Evolutionary conservation across 495 filamentous ascomycete species (phyloP), one percentile per base, ranked within the genome.

Genomic region (Neurospora sp.): DNA sequence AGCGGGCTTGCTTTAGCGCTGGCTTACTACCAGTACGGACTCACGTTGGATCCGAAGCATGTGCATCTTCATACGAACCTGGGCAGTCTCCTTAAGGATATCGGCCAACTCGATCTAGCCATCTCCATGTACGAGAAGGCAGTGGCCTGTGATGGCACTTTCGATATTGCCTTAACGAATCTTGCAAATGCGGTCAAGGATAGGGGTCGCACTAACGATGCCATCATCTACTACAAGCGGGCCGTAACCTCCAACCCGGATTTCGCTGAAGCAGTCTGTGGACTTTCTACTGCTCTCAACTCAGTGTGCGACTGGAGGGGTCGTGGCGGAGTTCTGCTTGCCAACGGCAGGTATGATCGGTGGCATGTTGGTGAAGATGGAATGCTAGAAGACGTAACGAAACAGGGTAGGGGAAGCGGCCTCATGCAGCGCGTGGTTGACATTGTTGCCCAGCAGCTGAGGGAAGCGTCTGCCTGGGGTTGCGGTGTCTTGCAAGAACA

Each of bases 1-100:
- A 96, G 91, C 76, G 96, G 96, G 31, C 88, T 98, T 71, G 91
- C 92, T 39, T 86, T 99, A 71, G 96, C 96, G 12, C 85, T 99
- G 71, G 90, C 91, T 16, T 98, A 98, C 80, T 99, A 99, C 84
- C 91, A 97, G 73, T 98, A 97, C 79, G 96, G 96, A 3, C 84
- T 94, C 62, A 90, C 90, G 71, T 88, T 99, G 2, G 96, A 99
- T 77, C 83, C 89, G 2, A 91, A 90, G 69, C 96, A 99, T 84
- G 96, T 97, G n/a, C 96, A 99, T 81, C 89, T 99, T 18, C 97
- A 97, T 79, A 99, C 96, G 1, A 99, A 99, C 72, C 84, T 99
- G 3, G 96, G 96, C 3, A 98, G 96, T 78, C 82, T 99, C 39
- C 87, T 98, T 39, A 99, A 99, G 78, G 96, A 99, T 77, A 96